These are phyloP conservation scores for Iberis pinnata DNA, from an alignment of 345 rosid genomes.

Conservation along the genomic window DNA sequence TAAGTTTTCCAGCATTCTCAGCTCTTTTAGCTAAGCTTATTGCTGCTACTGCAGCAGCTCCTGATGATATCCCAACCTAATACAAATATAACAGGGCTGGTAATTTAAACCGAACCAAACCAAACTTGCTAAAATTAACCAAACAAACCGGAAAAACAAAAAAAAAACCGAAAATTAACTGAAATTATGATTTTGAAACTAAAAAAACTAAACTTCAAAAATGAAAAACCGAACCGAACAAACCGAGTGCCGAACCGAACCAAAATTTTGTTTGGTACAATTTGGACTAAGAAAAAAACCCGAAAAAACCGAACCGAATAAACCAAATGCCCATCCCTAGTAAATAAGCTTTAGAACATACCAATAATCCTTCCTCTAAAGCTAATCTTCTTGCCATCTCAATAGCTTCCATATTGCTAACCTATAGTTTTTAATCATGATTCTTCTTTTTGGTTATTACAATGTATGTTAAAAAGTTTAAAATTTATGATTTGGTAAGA, in stretches of 20 bases:
- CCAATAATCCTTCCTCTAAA: conserved; percentile 90
- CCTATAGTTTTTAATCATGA: conserved; percentile 33
- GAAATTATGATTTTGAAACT: no score
- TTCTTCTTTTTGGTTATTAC: background rate
- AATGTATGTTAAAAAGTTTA: background rate
- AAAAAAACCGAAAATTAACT: no score
- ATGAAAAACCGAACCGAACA: no score
- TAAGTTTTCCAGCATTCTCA: conserved; percentile 85
- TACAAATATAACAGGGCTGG: background rate
- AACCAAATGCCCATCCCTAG: background rate
- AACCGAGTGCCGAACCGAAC: no score
- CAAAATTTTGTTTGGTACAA: no score
- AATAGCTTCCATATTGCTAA: conserved; percentile 72
- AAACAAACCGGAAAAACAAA: no score
- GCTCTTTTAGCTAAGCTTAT: conserved; percentile 68
- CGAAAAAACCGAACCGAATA: background rate
- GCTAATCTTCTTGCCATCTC: conserved; percentile 89
- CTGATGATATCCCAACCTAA: conserved; percentile 92
- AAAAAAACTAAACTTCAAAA: no score
- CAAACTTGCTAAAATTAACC: no score
- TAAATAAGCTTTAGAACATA: conserved; percentile 21
- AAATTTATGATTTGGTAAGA: background rate
- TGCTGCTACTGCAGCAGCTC: conserved; percentile 97
- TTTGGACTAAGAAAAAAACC: no score
- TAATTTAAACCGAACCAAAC: no score